These are phyloP conservation scores for Daldinia bambusicola DNA, from an alignment of 495 filamentous ascomycete genomes.

Conservation along the genomic window DNA sequence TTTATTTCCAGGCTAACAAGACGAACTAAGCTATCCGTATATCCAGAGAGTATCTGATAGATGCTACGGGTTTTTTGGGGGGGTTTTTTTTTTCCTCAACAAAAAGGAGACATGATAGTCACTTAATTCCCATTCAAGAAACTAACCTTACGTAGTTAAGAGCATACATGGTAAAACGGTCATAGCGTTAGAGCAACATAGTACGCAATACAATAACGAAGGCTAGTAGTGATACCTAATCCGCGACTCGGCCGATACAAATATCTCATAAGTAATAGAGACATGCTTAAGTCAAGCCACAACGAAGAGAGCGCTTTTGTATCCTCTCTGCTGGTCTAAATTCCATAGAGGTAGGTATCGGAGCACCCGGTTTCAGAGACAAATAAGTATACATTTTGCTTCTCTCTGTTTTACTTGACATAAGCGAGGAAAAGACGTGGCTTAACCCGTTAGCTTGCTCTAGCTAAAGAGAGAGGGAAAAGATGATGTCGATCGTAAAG, in stretches of 20 bases:
- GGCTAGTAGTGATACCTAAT: neutral
- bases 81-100: neutral
- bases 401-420: conserved; percentile 10
- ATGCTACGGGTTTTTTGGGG: too few relatives aligned
- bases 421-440: conserved; percentile 18
- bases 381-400: conserved; percentile 4
- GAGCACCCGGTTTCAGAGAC: conserved; percentile 19
- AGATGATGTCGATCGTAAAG: conserved; percentile 11
- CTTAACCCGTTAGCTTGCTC: conserved; percentile 21
- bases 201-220: neutral
- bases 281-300: neutral
- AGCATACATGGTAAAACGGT: neutral
- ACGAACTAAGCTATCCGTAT: neutral
- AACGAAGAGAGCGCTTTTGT: neutral
- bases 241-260: conserved; percentile 3
- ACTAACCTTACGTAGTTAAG: too few relatives aligned
- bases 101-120: neutral
- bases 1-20: neutral
- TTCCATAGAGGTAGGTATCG: conserved; percentile 8
- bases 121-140: too few relatives aligned
- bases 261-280: neutral
- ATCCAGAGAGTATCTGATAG: neutral
- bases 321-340: neutral
- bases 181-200: neutral
- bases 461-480: neutral